phyloP scores from a whole-genome alignment of 495 filamentous ascomycete species.

The Talaromyces stipitatus region DNA sequence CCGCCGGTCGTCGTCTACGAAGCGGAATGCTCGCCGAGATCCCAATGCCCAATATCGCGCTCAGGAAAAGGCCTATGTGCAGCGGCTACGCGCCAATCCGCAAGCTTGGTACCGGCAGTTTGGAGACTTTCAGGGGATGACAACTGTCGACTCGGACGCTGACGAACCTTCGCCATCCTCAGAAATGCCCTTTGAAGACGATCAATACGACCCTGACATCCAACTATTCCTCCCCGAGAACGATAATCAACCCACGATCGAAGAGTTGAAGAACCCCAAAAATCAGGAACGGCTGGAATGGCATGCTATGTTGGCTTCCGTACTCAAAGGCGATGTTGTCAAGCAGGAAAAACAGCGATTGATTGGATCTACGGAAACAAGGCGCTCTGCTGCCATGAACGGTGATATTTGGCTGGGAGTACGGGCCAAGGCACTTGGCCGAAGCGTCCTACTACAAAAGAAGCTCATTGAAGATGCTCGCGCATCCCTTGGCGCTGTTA shows the following conservation, averaged over 20 bases:
- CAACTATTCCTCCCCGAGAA: constrained; percentile 83
- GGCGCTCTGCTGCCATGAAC: constrained; percentile 62
- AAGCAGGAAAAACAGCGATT: constrained; percentile 95
- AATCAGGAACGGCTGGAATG: constrained; percentile 93
- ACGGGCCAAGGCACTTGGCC: constrained; percentile 70
- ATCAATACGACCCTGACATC: constrained; percentile 86
- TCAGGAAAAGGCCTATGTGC: constrained; percentile 77
- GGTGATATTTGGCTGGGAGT: constrained; percentile 88
- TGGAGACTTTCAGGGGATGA: constrained; percentile 55
- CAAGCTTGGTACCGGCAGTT: constrained; percentile 65
- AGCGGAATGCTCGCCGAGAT: constrained; percentile 48
- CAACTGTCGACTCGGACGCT: constrained; percentile 72
- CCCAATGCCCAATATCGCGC: constrained; percentile 75
- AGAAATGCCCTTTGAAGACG: constrained; percentile 71
- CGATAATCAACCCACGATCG: constrained; percentile 77
- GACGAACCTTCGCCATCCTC: constrained; percentile 85
- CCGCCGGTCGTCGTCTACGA: constrained; percentile 46
- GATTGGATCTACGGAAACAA: constrained; percentile 73
- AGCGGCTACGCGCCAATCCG: constrained; percentile 63
- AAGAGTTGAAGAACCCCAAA: constrained; percentile 79
- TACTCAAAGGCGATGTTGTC: constrained; percentile 93
- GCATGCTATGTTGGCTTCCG: constrained; percentile 95
- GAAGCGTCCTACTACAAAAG: constrained; percentile 73
- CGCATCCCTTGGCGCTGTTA: constrained; percentile 53
- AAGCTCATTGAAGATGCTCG: constrained; percentile 78